Evolutionary conservation across 345 rosid genomes (phyloP).

Genomic region (Aquilaria malaccensis): DNA sequence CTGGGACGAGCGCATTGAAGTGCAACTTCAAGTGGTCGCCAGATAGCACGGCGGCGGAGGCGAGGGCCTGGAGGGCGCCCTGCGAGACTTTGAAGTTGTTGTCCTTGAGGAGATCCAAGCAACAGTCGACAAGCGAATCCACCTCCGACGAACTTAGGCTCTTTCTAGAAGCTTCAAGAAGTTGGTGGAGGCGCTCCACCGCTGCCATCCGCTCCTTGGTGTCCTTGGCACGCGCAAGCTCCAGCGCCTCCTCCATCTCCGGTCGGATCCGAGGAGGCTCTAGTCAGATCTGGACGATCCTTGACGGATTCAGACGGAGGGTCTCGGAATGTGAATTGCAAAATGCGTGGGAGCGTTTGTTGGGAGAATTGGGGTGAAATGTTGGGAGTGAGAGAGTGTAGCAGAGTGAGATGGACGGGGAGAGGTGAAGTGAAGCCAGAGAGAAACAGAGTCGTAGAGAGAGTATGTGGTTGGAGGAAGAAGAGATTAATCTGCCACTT

Average conservation of each 20-base stretch:
- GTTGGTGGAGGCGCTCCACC: slow-evolving; percentile 86
- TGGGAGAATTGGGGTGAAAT: slow-evolving; percentile 14
- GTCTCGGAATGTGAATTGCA: not conserved
- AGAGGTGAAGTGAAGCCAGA: not conserved
- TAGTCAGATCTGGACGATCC: slow-evolving; percentile 38
- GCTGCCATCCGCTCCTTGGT: slow-evolving; percentile 99
- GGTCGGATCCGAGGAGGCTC: slow-evolving; percentile 37
- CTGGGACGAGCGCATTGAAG: slow-evolving; percentile 88
- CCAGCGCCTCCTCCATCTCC: slow-evolving; percentile 91
- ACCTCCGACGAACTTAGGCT: slow-evolving; percentile 68
- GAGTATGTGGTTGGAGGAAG: slow-evolving; percentile 20
- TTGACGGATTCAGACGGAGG: slow-evolving; percentile 5
- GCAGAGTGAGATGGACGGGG: slow-evolving; percentile 1
- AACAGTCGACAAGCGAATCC: slow-evolving; percentile 79
- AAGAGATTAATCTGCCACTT: slow-evolving; percentile 16
- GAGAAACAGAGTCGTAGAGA: slow-evolving; percentile 20
- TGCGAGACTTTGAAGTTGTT: slow-evolving; percentile 88
- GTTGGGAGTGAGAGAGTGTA: slow-evolving; percentile 10
- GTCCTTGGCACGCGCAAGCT: slow-evolving; percentile 96
- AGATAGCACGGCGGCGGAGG: slow-evolving; percentile 95
- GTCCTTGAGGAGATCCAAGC: slow-evolving; percentile 96
- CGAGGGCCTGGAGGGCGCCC: slow-evolving; percentile 92
- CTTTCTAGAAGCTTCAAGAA: slow-evolving; percentile 78
- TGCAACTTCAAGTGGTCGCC: slow-evolving; percentile 93
- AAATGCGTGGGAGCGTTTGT: slow-evolving; percentile 2